Evolutionary conservation across 2,329 filamentous ascomycete genomes (phyloP).

Genomic region (Microdochium paspali): DNA sequence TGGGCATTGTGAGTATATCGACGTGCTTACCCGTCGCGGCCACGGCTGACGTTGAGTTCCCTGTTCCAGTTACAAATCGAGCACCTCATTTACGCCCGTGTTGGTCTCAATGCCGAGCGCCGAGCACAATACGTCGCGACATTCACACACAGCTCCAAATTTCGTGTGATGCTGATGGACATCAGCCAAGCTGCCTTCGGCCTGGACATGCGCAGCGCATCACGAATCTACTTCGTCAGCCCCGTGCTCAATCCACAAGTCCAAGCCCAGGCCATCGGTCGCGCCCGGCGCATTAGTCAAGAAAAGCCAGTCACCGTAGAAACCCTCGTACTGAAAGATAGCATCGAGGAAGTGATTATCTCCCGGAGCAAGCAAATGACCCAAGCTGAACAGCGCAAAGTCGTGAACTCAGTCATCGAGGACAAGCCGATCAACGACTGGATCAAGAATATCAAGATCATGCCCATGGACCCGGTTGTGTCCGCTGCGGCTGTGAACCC

Average conservation of each 20-base stretch:
- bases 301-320: slow-evolving; percentile 71
- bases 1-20: slow-evolving; percentile 54
- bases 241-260: slow-evolving; percentile 79
- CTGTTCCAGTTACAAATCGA: slow-evolving; percentile 42
- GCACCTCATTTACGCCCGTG: slow-evolving; percentile 59
- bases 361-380: slow-evolving; percentile 67
- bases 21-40: not conserved
- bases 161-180: slow-evolving; percentile 80
- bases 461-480: slow-evolving; percentile 15
- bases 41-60: not conserved
- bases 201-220: slow-evolving; percentile 74
- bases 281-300: slow-evolving; percentile 82
- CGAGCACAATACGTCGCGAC: slow-evolving; percentile 68
- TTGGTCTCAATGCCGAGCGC: slow-evolving; percentile 43
- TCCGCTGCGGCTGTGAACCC: not conserved
- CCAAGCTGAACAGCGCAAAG: slow-evolving; percentile 47
- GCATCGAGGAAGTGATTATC: slow-evolving; percentile 78
- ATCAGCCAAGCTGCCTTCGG: slow-evolving; percentile 83
- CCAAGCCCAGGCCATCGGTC: slow-evolving; percentile 85
- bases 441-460: slow-evolving; percentile 43
- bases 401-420: slow-evolving; percentile 44
- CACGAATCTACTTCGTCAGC: slow-evolving; percentile 80
- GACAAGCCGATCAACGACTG: slow-evolving; percentile 48
- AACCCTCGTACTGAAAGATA: slow-evolving; percentile 70
- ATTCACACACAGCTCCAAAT: slow-evolving; percentile 61